Evolutionary conservation across 179 eudicot genomes (phyloP).

Genomic region (Silene vulgaris): DNA sequence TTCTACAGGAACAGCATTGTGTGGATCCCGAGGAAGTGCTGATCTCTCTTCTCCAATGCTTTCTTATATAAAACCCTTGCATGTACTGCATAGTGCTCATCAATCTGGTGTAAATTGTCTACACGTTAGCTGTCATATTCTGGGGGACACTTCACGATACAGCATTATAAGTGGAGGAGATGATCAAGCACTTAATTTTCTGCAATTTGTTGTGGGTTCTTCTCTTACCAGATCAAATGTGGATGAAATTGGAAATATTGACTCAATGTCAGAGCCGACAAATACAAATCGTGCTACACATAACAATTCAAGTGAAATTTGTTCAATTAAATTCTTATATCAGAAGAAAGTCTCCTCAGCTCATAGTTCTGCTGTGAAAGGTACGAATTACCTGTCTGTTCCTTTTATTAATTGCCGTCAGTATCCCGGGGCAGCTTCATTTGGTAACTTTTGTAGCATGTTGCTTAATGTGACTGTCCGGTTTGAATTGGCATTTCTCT

Average conservation of each 20-base stretch:
- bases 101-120: slow-evolving; percentile 96
- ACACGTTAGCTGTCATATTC: slow-evolving; percentile 34
- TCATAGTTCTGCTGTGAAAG: slow-evolving; percentile 92
- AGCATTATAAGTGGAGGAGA: slow-evolving; percentile 78
- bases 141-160: slow-evolving; percentile 31
- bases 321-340: slow-evolving; percentile 36
- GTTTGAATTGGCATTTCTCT: not conserved
- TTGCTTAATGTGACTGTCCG: not conserved
- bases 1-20: slow-evolving; percentile 23
- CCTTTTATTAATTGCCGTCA: not conserved
- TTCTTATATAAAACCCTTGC: slow-evolving; percentile 44
- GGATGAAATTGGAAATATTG: slow-evolving; percentile 23
- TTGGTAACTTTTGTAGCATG: slow-evolving; percentile 1
- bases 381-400: slow-evolving; percentile 28
- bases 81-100: slow-evolving; percentile 57
- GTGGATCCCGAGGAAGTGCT: slow-evolving; percentile 27
- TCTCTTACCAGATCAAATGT: slow-evolving; percentile 22
- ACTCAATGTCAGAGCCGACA: slow-evolving; percentile 20
- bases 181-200: slow-evolving; percentile 73
- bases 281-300: slow-evolving; percentile 14
- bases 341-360: slow-evolving; percentile 59
- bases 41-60: slow-evolving; percentile 31
- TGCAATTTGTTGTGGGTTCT: slow-evolving; percentile 44
- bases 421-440: not conserved
- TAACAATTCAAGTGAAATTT: slow-evolving; percentile 31